phyloP scores from a whole-genome alignment of 805 yeast genomes.

The Lachancea thermotolerans region DNA sequence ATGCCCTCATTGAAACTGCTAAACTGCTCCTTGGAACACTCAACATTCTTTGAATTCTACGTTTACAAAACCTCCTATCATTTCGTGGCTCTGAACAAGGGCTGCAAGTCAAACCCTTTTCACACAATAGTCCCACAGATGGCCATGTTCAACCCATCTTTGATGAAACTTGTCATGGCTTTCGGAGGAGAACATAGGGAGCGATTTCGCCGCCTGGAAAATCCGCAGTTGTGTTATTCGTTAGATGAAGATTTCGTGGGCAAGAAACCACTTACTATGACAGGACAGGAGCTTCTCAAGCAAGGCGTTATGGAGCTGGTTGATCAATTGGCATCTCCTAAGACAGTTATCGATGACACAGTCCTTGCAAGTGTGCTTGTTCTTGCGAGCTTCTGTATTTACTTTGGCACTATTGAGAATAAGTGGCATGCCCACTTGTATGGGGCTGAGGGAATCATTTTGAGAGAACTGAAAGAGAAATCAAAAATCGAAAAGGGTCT shows the following conservation, averaged over 20 bases:
- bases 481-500: not conserved
- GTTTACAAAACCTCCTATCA: slow-evolving; percentile 6
- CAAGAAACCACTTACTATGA: not conserved
- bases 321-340: slow-evolving; percentile 6
- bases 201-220: not conserved
- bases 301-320: slow-evolving; percentile 9
- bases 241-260: slow-evolving; percentile 1
- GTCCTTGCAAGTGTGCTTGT: slow-evolving; percentile 39
- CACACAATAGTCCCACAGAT: slow-evolving; percentile 56
- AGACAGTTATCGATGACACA: slow-evolving; percentile 7
- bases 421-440: slow-evolving; percentile 57
- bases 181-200: slow-evolving; percentile 40
- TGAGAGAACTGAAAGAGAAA: not conserved
- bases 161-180: slow-evolving; percentile 51
- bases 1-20: not conserved
- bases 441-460: slow-evolving; percentile 7
- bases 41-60: slow-evolving; percentile 6
- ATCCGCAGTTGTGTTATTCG: slow-evolving; percentile 1
- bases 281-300: slow-evolving; percentile 7
- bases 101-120: slow-evolving; percentile 46
- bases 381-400: slow-evolving; percentile 49
- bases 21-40: not conserved
- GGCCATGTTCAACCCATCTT: slow-evolving; percentile 51
- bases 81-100: slow-evolving; percentile 45
- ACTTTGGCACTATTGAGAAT: slow-evolving; percentile 37